A percentile compares a stretch with the other conserved stretches of the same genome.
Conservation (phyloP, 108 stramenopile species). For the Skeletonema potamos region DNA sequence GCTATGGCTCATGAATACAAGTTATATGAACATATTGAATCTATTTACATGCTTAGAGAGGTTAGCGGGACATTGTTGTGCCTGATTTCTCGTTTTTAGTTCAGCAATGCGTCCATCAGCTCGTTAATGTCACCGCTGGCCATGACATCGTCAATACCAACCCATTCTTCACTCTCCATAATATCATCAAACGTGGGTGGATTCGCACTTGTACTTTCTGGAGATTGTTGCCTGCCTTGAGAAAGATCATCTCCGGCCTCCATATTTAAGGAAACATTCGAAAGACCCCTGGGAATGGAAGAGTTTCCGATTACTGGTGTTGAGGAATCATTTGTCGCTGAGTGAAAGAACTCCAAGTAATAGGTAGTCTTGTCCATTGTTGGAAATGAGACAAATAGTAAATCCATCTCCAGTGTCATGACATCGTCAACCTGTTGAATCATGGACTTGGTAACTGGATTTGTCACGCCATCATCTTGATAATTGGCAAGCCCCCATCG, state of each 20-base stretch:
- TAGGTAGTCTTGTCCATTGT: conserved; percentile 20
- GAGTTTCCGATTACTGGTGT: background rate
- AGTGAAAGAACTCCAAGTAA: conserved; percentile 13
- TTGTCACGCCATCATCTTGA: background rate
- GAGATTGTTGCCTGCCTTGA: background rate
- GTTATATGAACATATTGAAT: background rate
- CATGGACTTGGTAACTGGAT: background rate
- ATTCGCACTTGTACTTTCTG: background rate
- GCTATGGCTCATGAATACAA: too few relatives aligned
- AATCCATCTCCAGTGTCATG: conserved; percentile 4
- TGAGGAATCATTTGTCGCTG: background rate
- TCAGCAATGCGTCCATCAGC: background rate
- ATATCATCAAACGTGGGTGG: conserved; percentile 22
- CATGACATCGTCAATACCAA: conserved; percentile 5
- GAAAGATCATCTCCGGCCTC: background rate
- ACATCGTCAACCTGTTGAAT: background rate
- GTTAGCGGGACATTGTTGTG: too few relatives aligned
- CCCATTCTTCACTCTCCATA: conserved; percentile 21
- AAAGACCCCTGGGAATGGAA: background rate
- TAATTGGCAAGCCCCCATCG: conserved; percentile 1
- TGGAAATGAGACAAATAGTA: conserved; percentile 11
- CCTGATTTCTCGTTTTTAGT: background rate
- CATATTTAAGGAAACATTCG: background rate
- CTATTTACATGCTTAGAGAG: background rate
- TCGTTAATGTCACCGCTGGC: conserved; percentile 5